Evolutionary conservation across 2,329 filamentous ascomycete species (phyloP), one percentile per base, ranked within the genome.

Genomic region (Mycogone perniciosa): DNA sequence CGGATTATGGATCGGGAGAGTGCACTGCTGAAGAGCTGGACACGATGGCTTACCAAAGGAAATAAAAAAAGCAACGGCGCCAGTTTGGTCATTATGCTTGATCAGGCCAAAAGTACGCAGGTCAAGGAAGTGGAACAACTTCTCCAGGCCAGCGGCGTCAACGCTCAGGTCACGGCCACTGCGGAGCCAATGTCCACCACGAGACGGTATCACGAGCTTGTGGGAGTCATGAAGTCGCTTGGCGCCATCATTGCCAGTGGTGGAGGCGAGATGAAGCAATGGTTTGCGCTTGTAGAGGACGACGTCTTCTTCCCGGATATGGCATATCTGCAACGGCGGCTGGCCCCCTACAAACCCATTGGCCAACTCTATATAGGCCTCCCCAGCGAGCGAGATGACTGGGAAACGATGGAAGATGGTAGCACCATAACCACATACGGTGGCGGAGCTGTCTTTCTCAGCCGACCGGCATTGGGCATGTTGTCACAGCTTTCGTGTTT

Each of bases 281-380:
- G 71, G 63, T 68, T 70, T 35, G 73, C 66, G 1, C 61, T 76
- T 1, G 56, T 76, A 1, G 74, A 77, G 31, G 73, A 76, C 54
- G 67, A 71, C 48, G 62, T 75, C 44, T 76, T 76, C 57, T 66
- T 77, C 43, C 73, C 74, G 0, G 70, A 68, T 35, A 57, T 75
- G 31, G 59, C 62, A 0, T 62, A 66, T 39, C 67, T 77, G 7
- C 59, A 72, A 4, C 57, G 64, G 29, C 65, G 64, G 5, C 64
- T 77, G 3, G 61, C 60, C n/a, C 48, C 58, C 0, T 70, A 69
- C 50, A 62, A 69, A 43, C 53, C 64, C 1, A 56, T 54, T 6
- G 53, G 64, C 6, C 61, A 67, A 43, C 52, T 71, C 10, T 75
- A 71, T 55, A 51, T 76, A 10, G 73, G 72, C 10, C 59, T 75